Conservation (phyloP, 805 yeast species). For the Candida glaebosa region DNA sequence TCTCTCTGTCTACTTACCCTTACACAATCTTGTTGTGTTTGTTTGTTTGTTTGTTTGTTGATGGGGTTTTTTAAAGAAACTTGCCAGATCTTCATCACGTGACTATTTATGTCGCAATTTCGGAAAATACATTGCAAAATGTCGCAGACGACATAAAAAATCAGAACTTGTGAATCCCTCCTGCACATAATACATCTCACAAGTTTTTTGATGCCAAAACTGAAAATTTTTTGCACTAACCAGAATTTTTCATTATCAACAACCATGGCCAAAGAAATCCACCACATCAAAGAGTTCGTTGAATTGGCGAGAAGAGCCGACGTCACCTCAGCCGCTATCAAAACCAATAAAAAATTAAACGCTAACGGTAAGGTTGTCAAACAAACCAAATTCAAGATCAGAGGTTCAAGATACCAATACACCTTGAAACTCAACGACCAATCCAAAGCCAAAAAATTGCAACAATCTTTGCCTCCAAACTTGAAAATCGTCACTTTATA, state of each 20-base stretch:
- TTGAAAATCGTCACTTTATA: slow-evolving; percentile 60
- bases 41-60: no score
- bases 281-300: slow-evolving; percentile 96
- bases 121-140: no score
- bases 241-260: not conserved
- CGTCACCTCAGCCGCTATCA: slow-evolving; percentile 89
- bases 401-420: slow-evolving; percentile 93
- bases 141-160: no score
- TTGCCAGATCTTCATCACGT: no score
- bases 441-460: slow-evolving; percentile 95
- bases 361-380: slow-evolving; percentile 79
- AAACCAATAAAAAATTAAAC: slow-evolving; percentile 83
- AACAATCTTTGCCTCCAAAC: slow-evolving; percentile 96
- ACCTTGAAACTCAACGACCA: slow-evolving; percentile 94
- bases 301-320: slow-evolving; percentile 96
- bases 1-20: no score
- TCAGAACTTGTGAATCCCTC: no score
- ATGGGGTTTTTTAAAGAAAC: no score
- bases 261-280: slow-evolving; percentile 57
- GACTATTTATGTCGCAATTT: no score
- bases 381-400: slow-evolving; percentile 98
- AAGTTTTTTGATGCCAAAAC: no score
- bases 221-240: not conserved
- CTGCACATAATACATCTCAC: no score
- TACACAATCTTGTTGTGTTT: no score